Percentiles rank a stretch among this genome's conserved stretches.
Evolutionary conservation across 495 filamentous ascomycete genomes (phyloP).

Genomic region (Xeromyces bisporus): DNA sequence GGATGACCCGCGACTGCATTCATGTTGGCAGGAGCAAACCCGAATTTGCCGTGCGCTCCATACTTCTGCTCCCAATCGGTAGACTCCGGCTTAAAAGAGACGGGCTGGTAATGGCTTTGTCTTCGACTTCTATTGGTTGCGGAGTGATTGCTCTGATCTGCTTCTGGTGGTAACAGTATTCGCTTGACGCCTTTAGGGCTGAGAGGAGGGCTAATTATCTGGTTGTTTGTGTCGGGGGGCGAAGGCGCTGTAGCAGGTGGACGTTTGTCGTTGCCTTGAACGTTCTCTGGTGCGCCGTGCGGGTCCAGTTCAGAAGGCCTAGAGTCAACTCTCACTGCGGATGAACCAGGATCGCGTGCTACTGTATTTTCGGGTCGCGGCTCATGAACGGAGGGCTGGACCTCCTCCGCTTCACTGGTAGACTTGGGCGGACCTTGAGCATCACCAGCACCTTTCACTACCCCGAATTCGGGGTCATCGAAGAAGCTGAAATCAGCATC

Average conservation of each 20-base stretch:
- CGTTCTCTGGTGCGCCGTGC: not conserved
- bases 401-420: conserved; percentile 4
- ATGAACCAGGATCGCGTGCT: not conserved
- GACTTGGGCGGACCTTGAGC: conserved; percentile 5
- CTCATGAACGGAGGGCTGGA: not conserved
- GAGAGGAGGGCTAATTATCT: conserved; percentile 32
- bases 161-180: conserved; percentile 26
- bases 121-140: conserved; percentile 3
- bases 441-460: conserved; percentile 7
- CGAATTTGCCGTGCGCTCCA: conserved; percentile 31
- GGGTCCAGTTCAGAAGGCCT: not conserved
- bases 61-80: conserved; percentile 35
- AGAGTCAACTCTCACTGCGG: not conserved
- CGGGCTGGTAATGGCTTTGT: conserved; percentile 31
- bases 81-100: conserved; percentile 29
- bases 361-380: not conserved
- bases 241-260: conserved; percentile 1
- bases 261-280: not conserved
- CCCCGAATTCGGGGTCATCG: conserved; percentile 41
- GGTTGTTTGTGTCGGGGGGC: conserved; percentile 9
- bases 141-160: conserved; percentile 4
- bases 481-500: conserved; percentile 89
- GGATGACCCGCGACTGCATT: conserved; percentile 2
- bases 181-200: conserved; percentile 33
- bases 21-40: conserved; percentile 16